phyloP scores from a whole-genome alignment of 345 rosid genomes.

The Kandelia obovata region DNA sequence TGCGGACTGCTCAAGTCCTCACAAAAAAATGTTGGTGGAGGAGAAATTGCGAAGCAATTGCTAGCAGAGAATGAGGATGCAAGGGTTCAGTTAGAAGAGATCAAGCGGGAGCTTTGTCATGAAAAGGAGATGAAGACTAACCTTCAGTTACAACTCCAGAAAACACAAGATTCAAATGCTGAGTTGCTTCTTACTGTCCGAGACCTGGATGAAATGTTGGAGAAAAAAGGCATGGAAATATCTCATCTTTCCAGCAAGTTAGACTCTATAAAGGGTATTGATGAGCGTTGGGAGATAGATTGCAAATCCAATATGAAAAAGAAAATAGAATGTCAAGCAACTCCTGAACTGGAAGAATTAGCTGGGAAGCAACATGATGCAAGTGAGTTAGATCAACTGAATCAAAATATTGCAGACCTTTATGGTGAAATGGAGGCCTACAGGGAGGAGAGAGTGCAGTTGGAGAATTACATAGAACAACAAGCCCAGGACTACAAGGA shows the following conservation, averaged over 20 bases:
- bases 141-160: conserved; percentile 75
- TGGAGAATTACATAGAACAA: conserved; percentile 24
- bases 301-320: conserved; percentile 29
- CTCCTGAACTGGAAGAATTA: conserved; percentile 19
- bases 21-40: conserved; percentile 33
- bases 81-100: conserved; percentile 59
- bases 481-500: conserved; percentile 23
- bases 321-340: conserved; percentile 35
- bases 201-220: conserved; percentile 81
- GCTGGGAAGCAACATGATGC: conserved; percentile 16
- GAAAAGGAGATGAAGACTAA: conserved; percentile 69
- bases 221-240: conserved; percentile 45
- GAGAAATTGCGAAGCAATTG: conserved; percentile 34
- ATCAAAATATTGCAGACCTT: conserved; percentile 18
- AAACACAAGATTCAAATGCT: conserved; percentile 81
- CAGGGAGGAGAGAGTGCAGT: conserved; percentile 21
- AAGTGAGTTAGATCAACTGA: conserved; percentile 16
- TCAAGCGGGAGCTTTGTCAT: conserved; percentile 61
- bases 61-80: conserved; percentile 57
- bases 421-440: conserved; percentile 20
- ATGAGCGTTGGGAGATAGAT: conserved; percentile 24
- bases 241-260: conserved; percentile 21
- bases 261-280: conserved; percentile 27
- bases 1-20: conserved; percentile 53
- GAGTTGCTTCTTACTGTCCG: conserved; percentile 88